Evolutionary conservation across 2,329 filamentous ascomycete genomes (phyloP), one percentile per base, ranked within the genome.

Genomic region (Periconia macrospinosa): DNA sequence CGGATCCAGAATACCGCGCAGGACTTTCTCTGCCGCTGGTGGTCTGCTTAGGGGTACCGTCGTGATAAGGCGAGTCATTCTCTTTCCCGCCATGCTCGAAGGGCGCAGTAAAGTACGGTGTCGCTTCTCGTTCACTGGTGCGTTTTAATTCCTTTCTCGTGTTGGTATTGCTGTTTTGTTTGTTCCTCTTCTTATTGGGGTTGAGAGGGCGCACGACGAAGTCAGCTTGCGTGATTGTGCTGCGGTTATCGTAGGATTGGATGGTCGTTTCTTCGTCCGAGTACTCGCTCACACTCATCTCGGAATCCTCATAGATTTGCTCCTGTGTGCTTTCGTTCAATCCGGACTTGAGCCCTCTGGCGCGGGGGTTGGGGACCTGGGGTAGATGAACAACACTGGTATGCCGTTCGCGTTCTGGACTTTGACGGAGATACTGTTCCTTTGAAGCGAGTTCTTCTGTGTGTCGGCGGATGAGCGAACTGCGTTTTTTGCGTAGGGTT

Each of bases 31-130:
- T 27, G 23, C 8, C 8, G 23, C 5, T 5, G 23, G 23, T 27
- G 23, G 23, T 27, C 8, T 27, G 23, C 23, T 27, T 27, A 8
- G 5, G 23, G 23, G 23, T 8, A 8, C 23, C 8, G 23, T 27
- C 8, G 33, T 37, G 33, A 37, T 11, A 66, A 67, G 9, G 63
- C 63, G 17, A 58, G 46, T 27, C 23, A 50, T 71, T 70, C 45
- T 72, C 69, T 43, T 70, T 72, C 1, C 67, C 69, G n/a, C 65
- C 61, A 41, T 70, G 67, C 42, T 71, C 65, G 13, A 53, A 52
- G 2, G 53, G 47, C 8, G 62, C 49, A 37, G 62, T 59, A 42
- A 60, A 67, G 33, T 37, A 37, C 15, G 66, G 65, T 10, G 66
- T 69, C 3, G 65, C 60, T 30, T 72, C 66, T 35, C 65, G 62